Base-by-base conservation (phyloP, 257 asterid species). In the Petunia axillaris region DNA sequence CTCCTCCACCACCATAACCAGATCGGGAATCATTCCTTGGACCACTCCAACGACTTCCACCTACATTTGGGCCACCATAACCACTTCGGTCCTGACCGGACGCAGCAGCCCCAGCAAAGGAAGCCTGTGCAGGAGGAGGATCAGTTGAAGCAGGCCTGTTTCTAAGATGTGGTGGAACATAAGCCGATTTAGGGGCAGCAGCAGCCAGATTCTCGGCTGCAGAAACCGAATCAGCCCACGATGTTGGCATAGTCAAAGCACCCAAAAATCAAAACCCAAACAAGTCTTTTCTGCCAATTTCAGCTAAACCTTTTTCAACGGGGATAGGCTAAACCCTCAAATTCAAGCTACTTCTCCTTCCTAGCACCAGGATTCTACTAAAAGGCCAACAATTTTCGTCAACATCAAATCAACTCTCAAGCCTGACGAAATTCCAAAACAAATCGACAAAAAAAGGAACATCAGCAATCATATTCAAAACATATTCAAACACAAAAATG, bases 81-180 rank as follows among this genome's bases (percentile, higher is more conserved):
- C 85, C 91, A 64, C 85, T 83, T 37, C 68, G 71, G 6, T 83
- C 94, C 84, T 88, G 89, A 44, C 86, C 89, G 57, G 43, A 46
- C 46, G 74, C 48, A 66, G 84, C 83, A 15, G 87, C 75, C 58
- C 88, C 88, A 48, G 90, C 84, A 76, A 85, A 76, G 44, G 93
- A 86, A 82, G 83, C 85, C 37, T 89, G 84, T 63, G 89, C 85
- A 11, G 91, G 62, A 11, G 87, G 76, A 4, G 84, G 88, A 43
- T 89, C 90, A 35, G 87, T 71, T 16, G 94, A 83, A 37, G 89
- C 57, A 64, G 94, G 87, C 88, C 85, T 94, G 74, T 89, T 94
- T 87, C 98, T 94, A 75, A 94, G 95, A 88, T 94, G 98, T 0
- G 98, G 98, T 0, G 96, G 98, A 82, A 94, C 97, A 70, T 94